A percentile compares a stretch with the other conserved stretches of the same genome.
Evolutionary conservation across 768 basidiomycete genomes (phyloP).

Genomic region (Tricholoma furcatifolium): DNA sequence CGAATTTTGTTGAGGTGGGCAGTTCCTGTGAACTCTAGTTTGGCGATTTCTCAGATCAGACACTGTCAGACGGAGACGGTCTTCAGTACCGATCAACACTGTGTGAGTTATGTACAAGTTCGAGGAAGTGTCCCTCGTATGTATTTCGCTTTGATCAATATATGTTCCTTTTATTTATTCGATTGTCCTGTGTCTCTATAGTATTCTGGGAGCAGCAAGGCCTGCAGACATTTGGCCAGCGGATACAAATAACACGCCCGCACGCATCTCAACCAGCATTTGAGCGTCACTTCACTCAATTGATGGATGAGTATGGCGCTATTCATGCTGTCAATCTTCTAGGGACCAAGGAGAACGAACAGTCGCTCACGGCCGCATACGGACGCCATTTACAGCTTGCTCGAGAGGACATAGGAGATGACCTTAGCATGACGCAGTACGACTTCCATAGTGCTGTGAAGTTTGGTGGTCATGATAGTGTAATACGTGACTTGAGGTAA

Average conservation of each 20-base stretch:
- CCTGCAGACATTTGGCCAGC: conserved; percentile 89
- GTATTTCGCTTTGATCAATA: conserved; percentile 32
- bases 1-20: conserved; percentile 92
- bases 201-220: conserved; percentile 99
- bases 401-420: conserved; percentile 58
- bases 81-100: conserved; percentile 82
- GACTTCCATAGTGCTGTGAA: conserved; percentile 90
- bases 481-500: conserved; percentile 71
- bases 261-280: conserved; percentile 97
- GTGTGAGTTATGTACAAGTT: conserved; percentile 90
- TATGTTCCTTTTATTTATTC: conserved; percentile 10
- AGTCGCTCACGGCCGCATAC: conserved; percentile 80
- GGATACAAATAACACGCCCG: conserved; percentile 93
- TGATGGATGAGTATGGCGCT: conserved; percentile 83
- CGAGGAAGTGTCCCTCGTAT: conserved; percentile 93
- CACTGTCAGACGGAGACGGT: conserved; percentile 79
- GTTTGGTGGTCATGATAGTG: conserved; percentile 83
- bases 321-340: conserved; percentile 91
- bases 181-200: conserved; percentile 28
- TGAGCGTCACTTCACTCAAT: conserved; percentile 86
- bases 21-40: conserved; percentile 1
- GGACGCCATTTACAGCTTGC: conserved; percentile 74
- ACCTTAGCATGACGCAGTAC: conserved; percentile 81
- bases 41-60: conserved; percentile 15
- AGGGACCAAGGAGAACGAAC: conserved; percentile 90